A percentile compares a stretch with the other conserved stretches of the same genome.
These are phyloP conservation scores for Botrytis squamosa DNA, from an alignment of 2,329 filamentous ascomycete genomes.

Conservation along the genomic window DNA sequence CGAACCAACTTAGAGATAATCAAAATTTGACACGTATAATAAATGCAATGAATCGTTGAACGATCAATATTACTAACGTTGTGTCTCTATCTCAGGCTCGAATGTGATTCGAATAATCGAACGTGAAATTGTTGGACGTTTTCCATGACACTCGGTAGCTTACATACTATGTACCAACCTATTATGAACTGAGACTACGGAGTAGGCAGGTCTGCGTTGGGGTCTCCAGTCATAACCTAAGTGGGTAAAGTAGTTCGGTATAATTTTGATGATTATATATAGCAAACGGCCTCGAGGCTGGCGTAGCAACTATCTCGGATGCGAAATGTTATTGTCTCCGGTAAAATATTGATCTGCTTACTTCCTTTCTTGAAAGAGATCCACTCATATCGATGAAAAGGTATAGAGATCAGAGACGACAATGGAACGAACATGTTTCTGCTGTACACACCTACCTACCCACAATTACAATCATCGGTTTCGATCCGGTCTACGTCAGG, in stretches of 20 bases:
- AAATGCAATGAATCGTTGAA: neutral
- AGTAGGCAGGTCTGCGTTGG: neutral
- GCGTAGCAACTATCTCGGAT: neutral
- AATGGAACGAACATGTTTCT: neutral
- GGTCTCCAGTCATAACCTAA: neutral
- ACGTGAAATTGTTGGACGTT: neutral
- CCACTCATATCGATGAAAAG: neutral
- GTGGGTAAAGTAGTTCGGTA: neutral
- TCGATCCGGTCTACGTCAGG: neutral
- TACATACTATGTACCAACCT: neutral
- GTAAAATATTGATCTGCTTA: neutral
- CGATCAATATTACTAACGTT: neutral
- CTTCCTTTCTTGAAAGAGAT: neutral
- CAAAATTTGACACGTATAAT: slow-evolving; percentile 2
- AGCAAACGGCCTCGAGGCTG: neutral
- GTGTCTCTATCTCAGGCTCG: neutral
- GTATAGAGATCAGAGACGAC: neutral
- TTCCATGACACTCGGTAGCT: neutral
- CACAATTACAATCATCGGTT: neutral
- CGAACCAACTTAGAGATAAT: neutral
- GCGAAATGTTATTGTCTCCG: neutral
- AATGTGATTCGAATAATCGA: neutral
- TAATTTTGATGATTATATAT: neutral
- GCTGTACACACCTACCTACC: neutral
- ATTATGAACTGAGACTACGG: neutral